Percentiles rank a stretch among this genome's conserved stretches.
Evolutionary conservation across 2,329 filamentous ascomycete genomes (phyloP).

Genomic region (Chaetomium sp.): DNA sequence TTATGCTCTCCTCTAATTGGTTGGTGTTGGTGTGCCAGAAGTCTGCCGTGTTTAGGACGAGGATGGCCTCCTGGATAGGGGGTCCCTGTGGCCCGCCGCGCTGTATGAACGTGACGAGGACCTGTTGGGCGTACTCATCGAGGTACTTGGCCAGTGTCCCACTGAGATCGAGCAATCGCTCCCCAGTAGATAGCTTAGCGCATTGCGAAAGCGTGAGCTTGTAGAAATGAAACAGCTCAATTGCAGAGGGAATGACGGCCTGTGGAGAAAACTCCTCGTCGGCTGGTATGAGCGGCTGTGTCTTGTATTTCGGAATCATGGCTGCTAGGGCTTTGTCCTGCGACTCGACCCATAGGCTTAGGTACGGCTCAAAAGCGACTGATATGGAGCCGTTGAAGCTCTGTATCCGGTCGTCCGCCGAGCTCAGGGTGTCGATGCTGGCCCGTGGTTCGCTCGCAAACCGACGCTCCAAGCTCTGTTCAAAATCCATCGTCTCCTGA

Average conservation of each 20-base stretch:
- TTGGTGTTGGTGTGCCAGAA: slow-evolving; percentile 95
- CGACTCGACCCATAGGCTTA: slow-evolving; percentile 95
- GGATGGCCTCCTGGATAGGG: slow-evolving; percentile 72
- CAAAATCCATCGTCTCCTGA: slow-evolving; percentile 95
- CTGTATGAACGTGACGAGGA: slow-evolving; percentile 73
- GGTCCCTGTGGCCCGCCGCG: slow-evolving; percentile 56
- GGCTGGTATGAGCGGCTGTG: slow-evolving; percentile 73
- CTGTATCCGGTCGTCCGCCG: slow-evolving; percentile 71
- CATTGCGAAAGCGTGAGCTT: slow-evolving; percentile 91
- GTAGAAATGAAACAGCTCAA: slow-evolving; percentile 97
- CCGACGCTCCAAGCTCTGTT: slow-evolving; percentile 83
- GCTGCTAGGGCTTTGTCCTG: slow-evolving; percentile 85
- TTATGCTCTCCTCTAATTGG: slow-evolving; percentile 93
- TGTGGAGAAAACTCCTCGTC: slow-evolving; percentile 94
- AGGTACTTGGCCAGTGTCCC: slow-evolving; percentile 88
- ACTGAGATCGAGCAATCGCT: slow-evolving; percentile 79
- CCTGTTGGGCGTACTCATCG: slow-evolving; percentile 92
- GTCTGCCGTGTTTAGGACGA: slow-evolving; percentile 94
- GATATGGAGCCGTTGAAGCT: slow-evolving; percentile 90
- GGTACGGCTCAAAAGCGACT: slow-evolving; percentile 93
- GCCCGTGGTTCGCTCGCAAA: slow-evolving; percentile 74
- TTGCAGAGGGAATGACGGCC: slow-evolving; percentile 88
- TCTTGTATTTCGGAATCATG: slow-evolving; percentile 85
- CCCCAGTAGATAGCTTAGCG: slow-evolving; percentile 91
- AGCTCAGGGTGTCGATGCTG: slow-evolving; percentile 88